Evolutionary conservation across 768 basidiomycete genomes (phyloP).

Genomic region (Boletus eberwhitei): DNA sequence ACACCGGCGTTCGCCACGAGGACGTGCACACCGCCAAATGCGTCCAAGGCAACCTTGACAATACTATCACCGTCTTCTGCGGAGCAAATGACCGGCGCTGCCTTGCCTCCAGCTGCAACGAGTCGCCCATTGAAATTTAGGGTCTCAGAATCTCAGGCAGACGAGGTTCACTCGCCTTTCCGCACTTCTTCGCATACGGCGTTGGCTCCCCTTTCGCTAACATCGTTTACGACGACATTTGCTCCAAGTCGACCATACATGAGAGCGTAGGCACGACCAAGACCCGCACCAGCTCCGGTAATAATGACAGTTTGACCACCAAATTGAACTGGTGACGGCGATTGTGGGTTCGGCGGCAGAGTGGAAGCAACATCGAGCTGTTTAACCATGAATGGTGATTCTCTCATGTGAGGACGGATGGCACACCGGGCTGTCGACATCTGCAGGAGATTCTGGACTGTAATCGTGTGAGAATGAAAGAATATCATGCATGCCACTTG

Average conservation of each 20-base stretch:
- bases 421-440: slow-evolving; percentile 56
- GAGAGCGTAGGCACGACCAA: slow-evolving; percentile 87
- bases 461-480: slow-evolving; percentile 9
- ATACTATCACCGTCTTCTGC: slow-evolving; percentile 91
- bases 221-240: slow-evolving; percentile 95
- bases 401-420: not conserved
- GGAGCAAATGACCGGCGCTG: slow-evolving; percentile 76
- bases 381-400: slow-evolving; percentile 8
- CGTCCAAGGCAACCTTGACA: slow-evolving; percentile 80
- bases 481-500: not conserved
- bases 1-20: slow-evolving; percentile 94
- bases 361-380: slow-evolving; percentile 63
- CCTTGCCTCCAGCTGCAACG: slow-evolving; percentile 79
- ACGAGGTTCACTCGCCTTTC: slow-evolving; percentile 47
- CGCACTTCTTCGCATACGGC: slow-evolving; percentile 85
- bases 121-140: not conserved
- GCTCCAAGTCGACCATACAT: slow-evolving; percentile 94
- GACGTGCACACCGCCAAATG: slow-evolving; percentile 85
- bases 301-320: slow-evolving; percentile 90
- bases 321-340: slow-evolving; percentile 69
- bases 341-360: slow-evolving; percentile 65
- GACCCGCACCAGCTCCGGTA: slow-evolving; percentile 92
- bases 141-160: not conserved
- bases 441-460: slow-evolving; percentile 64
- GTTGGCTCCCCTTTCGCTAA: slow-evolving; percentile 80